Evolutionary conservation across 352 stramenopile species (phyloP).

Genomic region (Phytophthora citricola): DNA sequence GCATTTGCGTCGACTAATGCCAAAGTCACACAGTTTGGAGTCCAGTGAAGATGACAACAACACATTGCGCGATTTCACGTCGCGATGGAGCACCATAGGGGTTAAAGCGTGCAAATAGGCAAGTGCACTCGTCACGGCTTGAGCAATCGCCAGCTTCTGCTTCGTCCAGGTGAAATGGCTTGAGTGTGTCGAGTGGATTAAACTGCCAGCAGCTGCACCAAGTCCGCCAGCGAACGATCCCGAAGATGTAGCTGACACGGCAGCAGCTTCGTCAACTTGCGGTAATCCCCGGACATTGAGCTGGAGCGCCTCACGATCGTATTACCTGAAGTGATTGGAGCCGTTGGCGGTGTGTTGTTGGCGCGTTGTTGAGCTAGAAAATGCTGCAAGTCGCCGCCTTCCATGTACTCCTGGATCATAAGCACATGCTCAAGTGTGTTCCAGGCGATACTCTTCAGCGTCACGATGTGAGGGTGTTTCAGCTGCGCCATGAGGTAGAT

Average conservation of each 20-base stretch:
- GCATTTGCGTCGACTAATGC: conserved; percentile 62
- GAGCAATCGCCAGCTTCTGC: conserved; percentile 63
- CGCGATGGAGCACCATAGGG: conserved; percentile 86
- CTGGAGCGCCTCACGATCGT: conserved; percentile 22
- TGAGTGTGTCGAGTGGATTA: conserved; percentile 25
- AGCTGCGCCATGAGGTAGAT: conserved; percentile 80
- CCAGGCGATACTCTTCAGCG: conserved; percentile 67
- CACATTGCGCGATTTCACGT: conserved; percentile 92
- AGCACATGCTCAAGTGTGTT: conserved; percentile 74
- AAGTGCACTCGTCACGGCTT: conserved; percentile 68
- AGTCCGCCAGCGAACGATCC: conserved; percentile 23
- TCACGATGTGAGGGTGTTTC: conserved; percentile 72
- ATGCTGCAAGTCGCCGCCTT: conserved; percentile 68
- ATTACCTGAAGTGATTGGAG: conserved; percentile 18
- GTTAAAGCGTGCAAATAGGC: conserved; percentile 79
- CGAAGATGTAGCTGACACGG: conserved; percentile 18
- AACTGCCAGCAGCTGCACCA: conserved; percentile 13
- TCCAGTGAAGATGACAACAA: conserved; percentile 60
- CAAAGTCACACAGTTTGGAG: conserved; percentile 67
- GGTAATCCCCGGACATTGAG: conserved; percentile 22
- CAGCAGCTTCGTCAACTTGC: conserved; percentile 28
- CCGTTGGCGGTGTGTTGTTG: conserved; percentile 10
- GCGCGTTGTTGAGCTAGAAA: conserved; percentile 46
- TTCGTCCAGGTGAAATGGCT: conserved; percentile 59
- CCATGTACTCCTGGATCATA: conserved; percentile 84